Conservation (phyloP, 2,329 filamentous ascomycete species). For the Cladosporium sp. region DNA sequence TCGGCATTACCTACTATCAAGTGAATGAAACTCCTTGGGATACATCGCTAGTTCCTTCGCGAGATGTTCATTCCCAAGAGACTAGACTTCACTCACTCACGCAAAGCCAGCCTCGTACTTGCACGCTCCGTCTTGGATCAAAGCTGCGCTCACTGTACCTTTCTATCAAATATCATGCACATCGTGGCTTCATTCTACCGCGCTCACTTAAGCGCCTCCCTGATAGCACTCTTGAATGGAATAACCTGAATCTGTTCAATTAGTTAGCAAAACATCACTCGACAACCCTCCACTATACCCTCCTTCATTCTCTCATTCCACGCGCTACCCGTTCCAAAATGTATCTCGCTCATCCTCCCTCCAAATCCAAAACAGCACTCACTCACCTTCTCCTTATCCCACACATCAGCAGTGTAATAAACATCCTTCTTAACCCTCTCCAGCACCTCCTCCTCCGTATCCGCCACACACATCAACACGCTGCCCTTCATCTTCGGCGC, state of each 20-base stretch:
- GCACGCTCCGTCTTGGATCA: too few species aligned
- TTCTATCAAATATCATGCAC: neutral
- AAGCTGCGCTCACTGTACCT: too few species aligned
- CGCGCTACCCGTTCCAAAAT: too few species aligned
- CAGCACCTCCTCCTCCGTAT: slow-evolving; percentile 69
- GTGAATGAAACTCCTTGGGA: too few species aligned
- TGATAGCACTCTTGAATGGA: slow-evolving; percentile 51
- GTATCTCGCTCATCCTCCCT: neutral
- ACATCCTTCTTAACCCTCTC: slow-evolving; percentile 70
- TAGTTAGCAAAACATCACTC: slow-evolving; percentile 15
- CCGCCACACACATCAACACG: slow-evolving; percentile 67
- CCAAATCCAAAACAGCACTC: neutral
- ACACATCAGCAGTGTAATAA: slow-evolving; percentile 72
- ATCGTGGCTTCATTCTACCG: neutral
- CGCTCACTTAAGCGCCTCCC: slow-evolving; percentile 39
- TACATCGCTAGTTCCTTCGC: too few species aligned
- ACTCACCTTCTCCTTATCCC: slow-evolving; percentile 62
- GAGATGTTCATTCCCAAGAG: too few species aligned
- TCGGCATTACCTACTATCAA: too few species aligned
- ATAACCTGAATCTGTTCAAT: slow-evolving; percentile 44
- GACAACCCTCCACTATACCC: neutral
- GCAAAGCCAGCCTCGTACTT: too few species aligned
- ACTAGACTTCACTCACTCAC: too few species aligned
- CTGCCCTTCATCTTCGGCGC: slow-evolving; percentile 74
- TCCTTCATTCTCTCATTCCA: too few species aligned